Percentiles rank a stretch among this genome's conserved stretches.
These are phyloP conservation scores for Trametes maxima DNA, from an alignment of 768 basidiomycete genomes.

Conservation along the genomic window DNA sequence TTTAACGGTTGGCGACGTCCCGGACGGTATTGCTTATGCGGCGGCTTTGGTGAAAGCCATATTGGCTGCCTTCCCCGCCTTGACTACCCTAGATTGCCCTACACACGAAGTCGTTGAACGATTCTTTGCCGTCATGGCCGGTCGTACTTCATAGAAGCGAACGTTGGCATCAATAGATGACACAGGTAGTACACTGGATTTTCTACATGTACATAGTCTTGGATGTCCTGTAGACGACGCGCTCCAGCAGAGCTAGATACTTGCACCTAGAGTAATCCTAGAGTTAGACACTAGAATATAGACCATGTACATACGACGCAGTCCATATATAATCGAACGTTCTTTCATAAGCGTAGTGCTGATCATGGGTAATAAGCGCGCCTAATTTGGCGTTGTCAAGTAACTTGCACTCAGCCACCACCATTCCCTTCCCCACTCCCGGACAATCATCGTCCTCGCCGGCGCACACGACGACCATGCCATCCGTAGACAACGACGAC, in stretches of 20 bases:
- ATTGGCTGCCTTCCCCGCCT: conserved; percentile 9
- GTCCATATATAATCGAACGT: background rate
- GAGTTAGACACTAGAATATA: too few relatives aligned
- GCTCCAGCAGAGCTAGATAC: too few relatives aligned
- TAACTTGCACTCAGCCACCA: conserved; percentile 23
- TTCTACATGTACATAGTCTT: too few relatives aligned
- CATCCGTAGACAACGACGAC: conserved; percentile 23
- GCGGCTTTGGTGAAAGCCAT: conserved; percentile 2
- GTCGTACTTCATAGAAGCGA: background rate
- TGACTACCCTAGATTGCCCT: conserved; percentile 12
- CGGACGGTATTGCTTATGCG: conserved; percentile 9
- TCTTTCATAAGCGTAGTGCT: background rate
- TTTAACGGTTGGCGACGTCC: conserved; percentile 28
- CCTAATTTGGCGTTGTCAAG: conserved; percentile 22
- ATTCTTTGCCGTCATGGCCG: background rate
- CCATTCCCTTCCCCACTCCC: conserved; percentile 1
- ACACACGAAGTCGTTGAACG: conserved; percentile 5
- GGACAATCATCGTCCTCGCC: conserved; percentile 1
- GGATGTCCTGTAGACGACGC: too few relatives aligned
- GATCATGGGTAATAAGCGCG: conserved; percentile 6
- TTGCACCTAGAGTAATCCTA: too few relatives aligned
- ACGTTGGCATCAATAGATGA: background rate
- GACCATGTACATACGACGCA: background rate
- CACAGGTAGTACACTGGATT: background rate
- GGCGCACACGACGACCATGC: conserved; percentile 7